Base-by-base conservation (phyloP, 2,329 filamentous ascomycete species). In the Alternaria rosae region DNA sequence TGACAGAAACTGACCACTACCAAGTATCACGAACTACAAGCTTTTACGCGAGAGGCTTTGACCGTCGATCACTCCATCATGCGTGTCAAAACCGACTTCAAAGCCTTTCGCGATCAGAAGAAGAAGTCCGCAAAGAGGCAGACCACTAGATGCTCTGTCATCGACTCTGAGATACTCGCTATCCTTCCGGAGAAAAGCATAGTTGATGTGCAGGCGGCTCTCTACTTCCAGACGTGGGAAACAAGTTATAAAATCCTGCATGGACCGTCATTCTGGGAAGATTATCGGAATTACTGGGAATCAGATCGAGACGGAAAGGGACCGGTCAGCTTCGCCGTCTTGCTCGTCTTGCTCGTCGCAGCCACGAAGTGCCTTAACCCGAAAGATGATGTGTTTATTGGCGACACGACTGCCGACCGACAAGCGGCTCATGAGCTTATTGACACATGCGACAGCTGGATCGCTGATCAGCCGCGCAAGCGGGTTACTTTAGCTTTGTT, bases 221-320 rank as follows among this genome's bases (percentile, higher is more conserved):
- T 83, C 0, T 89, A 88, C 71, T 82, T 87, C 44, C 71, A 73
- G 3, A 83, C 76, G 0, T 87, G 85, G 59, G 86, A 87, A 61
- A 81, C 79, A 2, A 79, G 80, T 0, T 82, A 86, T 54, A 82
- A 85, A 4, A 83, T 88, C 45, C 70, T 88, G 0, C 86, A 88
- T 57, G 70, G 78, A 5, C 85, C 85, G 0, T 83, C 80, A 0
- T 89, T 88, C 61, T 81, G 81, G 79, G 65, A 75, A 20, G 82
- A 86, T 8, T 88, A 87, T 64, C 61, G 76, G 4, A 71, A 54
- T 1, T 85, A 84, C 62, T 87, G 85, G 85, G 70, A 78, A 4
- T 60, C 65, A 3, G 28, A 20, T 12, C 61, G 78, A 4, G 73
- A 78, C 6, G 63, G 69, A 5, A 59, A 59, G 35, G 50, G 57